A percentile compares a stretch with the other conserved stretches of the same genome.
These are phyloP conservation scores for Lepidopterella palustris DNA, from an alignment of 495 filamentous ascomycete species.

Conservation along the genomic window DNA sequence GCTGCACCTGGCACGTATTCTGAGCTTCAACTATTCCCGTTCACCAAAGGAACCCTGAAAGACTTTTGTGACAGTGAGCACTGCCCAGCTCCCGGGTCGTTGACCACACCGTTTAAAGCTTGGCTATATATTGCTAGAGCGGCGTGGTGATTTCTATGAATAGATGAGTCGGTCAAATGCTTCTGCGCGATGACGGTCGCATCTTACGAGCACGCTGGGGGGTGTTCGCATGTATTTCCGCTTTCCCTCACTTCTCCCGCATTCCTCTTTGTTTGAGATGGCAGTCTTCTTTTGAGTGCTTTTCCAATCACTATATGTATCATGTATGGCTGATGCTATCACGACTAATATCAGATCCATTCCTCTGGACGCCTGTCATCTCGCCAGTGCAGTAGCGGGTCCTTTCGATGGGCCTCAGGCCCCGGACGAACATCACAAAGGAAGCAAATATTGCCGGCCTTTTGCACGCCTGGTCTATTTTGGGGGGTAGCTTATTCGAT, in stretches of 20 bases:
- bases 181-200: not conserved
- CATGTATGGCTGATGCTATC: not conserved
- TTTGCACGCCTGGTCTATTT: slow-evolving; percentile 1
- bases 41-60: not conserved
- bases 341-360: slow-evolving; percentile 1
- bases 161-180: not conserved
- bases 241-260: not conserved
- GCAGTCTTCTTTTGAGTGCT: no score
- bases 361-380: not conserved
- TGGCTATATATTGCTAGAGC: not conserved
- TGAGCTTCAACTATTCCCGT: no score
- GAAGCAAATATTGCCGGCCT: slow-evolving; percentile 12
- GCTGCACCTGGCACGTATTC: no score
- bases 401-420: not conserved
- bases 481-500: slow-evolving; percentile 9
- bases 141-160: not conserved
- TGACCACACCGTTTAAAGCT: not conserved
- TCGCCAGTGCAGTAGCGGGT: not conserved
- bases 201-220: not conserved
- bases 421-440: not conserved
- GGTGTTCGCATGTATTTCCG: not conserved
- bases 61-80: not conserved
- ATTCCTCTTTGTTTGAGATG: not conserved
- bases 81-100: slow-evolving; percentile 8
- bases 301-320: no score